Evolutionary conservation across 73 alveolate species (phyloP), one percentile per base, ranked within the genome.

Genomic region (Urostyla sp.): DNA sequence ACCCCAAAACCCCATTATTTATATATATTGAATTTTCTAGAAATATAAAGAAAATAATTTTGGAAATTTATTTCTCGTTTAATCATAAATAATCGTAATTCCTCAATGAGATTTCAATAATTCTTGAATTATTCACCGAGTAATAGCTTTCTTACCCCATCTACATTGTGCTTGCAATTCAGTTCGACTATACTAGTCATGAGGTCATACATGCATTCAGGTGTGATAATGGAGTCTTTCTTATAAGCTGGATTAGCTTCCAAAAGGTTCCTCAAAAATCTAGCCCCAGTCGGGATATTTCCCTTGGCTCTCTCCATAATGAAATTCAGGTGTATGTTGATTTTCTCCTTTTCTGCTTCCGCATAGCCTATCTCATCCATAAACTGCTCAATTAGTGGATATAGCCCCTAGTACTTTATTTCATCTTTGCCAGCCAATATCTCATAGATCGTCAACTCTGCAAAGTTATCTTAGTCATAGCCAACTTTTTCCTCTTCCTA

Each of bases 281-380:
- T 44, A 27, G 99, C 99, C 48, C 96, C 97, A 20, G 99, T 96
- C 49, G 79, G 69, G 35, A 83, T 46, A 28, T 93, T 93, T 0
- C 99, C 99, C 58, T 66, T 72, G 18, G 98, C 96, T 77, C 95
- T 93, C 59, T 59, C 52, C 37, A 78, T 57, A 20, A 94, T 49
- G 52, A 92, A 86, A 23, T 89, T 79, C 8, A 81, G 74, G 73
- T 60, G 56, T 43, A 75, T 55, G 36, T 61, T 32, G 51, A 72
- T 53, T 55, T 84, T 57, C 21, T 86, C 78, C 16, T 52, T 63
- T 13, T 69, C 60, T 15, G 53, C 89, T 52, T 81, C 57, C 28
- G 85, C 31, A 44, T 51, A 48, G 24, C 78, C 72, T 23, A 54
- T 27, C 45, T 38, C 81, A 31, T 73, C 88, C 73, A 50, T 10